Conservation (phyloP, 352 stramenopile species). For the Pythium volutum region DNA sequence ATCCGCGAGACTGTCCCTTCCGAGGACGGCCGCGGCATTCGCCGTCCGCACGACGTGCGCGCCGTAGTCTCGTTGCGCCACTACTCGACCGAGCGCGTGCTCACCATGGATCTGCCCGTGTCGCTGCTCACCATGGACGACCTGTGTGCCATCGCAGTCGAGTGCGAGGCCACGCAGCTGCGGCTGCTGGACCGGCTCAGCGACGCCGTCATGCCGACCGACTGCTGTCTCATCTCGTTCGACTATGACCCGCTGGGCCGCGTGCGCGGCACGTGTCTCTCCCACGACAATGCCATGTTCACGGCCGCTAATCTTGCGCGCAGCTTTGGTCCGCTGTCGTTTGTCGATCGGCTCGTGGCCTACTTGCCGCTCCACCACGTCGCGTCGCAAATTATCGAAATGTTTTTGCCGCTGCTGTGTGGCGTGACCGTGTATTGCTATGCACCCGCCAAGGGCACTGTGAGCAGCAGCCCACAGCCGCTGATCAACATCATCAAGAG, state of each 20-base stretch:
- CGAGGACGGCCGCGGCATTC: not conserved
- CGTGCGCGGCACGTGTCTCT: slow-evolving; percentile 53
- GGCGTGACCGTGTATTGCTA: slow-evolving; percentile 57
- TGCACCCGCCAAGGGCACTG: slow-evolving; percentile 19
- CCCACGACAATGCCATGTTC: slow-evolving; percentile 86
- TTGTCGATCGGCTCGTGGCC: slow-evolving; percentile 50
- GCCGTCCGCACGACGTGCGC: slow-evolving; percentile 29
- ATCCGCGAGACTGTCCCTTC: slow-evolving; percentile 26
- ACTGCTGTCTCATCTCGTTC: slow-evolving; percentile 61
- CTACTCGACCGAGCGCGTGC: slow-evolving; percentile 14
- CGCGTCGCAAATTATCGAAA: slow-evolving; percentile 64
- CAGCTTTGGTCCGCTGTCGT: slow-evolving; percentile 52
- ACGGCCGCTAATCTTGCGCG: slow-evolving; percentile 59
- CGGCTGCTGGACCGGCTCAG: slow-evolving; percentile 26
- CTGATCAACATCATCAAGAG: slow-evolving; percentile 52
- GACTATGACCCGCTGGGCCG: slow-evolving; percentile 51
- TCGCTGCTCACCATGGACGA: slow-evolving; percentile 49
- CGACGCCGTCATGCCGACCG: slow-evolving; percentile 30
- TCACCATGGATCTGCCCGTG: slow-evolving; percentile 32
- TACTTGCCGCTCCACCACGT: slow-evolving; percentile 74
- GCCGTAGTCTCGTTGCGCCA: slow-evolving; percentile 45
- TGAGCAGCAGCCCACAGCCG: slow-evolving; percentile 16
- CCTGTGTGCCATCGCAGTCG: slow-evolving; percentile 27
- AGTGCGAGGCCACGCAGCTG: slow-evolving; percentile 26
- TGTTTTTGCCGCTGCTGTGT: slow-evolving; percentile 66